Base-by-base conservation (phyloP, 306 rosid genomes). In the Luffa acutangula region DNA sequence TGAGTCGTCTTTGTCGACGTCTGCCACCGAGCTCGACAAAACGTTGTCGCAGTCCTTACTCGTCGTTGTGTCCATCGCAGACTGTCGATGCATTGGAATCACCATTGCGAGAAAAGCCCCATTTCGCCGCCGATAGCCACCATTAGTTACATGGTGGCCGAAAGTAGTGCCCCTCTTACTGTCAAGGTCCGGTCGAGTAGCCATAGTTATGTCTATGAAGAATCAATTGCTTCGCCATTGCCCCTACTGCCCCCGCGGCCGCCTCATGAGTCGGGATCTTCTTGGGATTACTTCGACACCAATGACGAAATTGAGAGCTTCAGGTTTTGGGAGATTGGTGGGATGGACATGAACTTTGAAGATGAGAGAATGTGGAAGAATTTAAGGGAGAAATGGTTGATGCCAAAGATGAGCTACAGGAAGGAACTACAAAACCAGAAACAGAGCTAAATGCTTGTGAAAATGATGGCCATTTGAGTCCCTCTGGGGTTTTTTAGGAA, bases 251-350 rank as follows among this genome's bases (percentile, higher is more conserved):
- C 92, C 0, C 98, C 92, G 0, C 95, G 92, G 18, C 90, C 83
- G 54, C 89, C 82, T 79, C 91, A 83, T 5, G 91, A 87, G 71
- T 79, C 84, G 1, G 93, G 90, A 77, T 83, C 93, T 42, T 87
- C 92, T 33, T 95, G 99, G 99, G 99, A 95, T 88, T 95, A 83
- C 84, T 95, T 95, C 78, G 97, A 89, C 37, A 91, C 96, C 63
- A 72, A 60, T 31, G 97, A 91, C 64, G 97, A 87, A 59, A 78
- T 82, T 75, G 94, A 86, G 83, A 91, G 93, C 66, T 93, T 95
- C 59, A 84, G 97, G 79, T 93, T 95, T 84, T 83, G 49, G 80
- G 91, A 83, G 48, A 84, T 75, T 81, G 74, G 85, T 81, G 94
- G 80, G 52, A 83, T 78, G 78, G 89, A 80, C 56, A 49, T 87